Conservation (phyloP, 2,329 filamentous ascomycete genomes). For the Neocatenulostroma microsporum region DNA sequence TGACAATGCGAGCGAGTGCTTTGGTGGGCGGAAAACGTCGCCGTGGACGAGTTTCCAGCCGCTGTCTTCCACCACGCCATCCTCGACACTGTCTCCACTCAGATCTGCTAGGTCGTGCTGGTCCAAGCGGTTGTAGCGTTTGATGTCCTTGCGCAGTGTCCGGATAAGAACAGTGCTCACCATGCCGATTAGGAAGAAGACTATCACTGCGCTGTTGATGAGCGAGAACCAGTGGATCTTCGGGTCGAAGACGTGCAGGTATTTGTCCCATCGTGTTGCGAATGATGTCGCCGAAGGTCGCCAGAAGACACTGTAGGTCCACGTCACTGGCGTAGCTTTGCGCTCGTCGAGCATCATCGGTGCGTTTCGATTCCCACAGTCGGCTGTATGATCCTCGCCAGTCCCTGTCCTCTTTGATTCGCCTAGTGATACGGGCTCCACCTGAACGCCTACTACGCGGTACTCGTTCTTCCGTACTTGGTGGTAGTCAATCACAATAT, state of each 20-base stretch:
- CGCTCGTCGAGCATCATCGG: constrained; percentile 59
- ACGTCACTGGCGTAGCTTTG: constrained; percentile 59
- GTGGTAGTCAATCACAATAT: constrained; percentile 90
- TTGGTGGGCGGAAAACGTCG: constrained; percentile 87
- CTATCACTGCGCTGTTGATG: constrained; percentile 90
- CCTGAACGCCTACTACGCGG: constrained; percentile 84
- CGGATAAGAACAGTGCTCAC: constrained; percentile 87
- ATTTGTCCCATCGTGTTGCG: constrained; percentile 98
- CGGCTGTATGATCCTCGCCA: constrained; percentile 39
- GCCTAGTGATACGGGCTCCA: constrained; percentile 67
- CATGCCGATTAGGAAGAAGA: constrained; percentile 82
- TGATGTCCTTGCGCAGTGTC: constrained; percentile 89
- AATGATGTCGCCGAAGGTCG: constrained; percentile 74
- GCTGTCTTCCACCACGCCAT: constrained; percentile 93
- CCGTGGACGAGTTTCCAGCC: constrained; percentile 98
- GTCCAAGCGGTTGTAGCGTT: constrained; percentile 90
- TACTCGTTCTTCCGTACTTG: constrained; percentile 64
- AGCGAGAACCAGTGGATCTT: constrained; percentile 99
- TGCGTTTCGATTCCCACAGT: constrained; percentile 54
- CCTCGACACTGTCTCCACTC: constrained; percentile 71
- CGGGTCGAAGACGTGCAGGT: constrained; percentile 91
- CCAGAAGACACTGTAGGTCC: constrained; percentile 93
- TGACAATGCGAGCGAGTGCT: constrained; percentile 73
- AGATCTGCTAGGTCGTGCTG: constrained; percentile 85
- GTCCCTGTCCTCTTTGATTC: constrained; percentile 48